Evolutionary conservation across 2,329 filamentous ascomycete genomes (phyloP).

Genomic region (Fusarium staphyleae): DNA sequence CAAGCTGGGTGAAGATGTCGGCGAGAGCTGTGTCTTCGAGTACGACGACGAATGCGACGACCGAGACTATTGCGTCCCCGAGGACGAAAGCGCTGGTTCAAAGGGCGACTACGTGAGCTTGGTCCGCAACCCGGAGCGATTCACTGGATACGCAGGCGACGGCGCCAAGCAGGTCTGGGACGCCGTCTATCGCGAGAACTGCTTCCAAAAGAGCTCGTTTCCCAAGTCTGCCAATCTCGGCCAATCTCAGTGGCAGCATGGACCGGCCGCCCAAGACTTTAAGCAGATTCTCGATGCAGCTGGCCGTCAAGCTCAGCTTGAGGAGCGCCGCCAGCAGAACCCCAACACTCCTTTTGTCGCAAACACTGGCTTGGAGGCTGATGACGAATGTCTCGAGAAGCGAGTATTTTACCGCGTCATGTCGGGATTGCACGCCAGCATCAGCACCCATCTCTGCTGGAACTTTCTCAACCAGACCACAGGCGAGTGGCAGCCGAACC

Average conservation of each 20-base stretch:
- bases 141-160: conserved; percentile 89
- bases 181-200: conserved; percentile 96
- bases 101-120: conserved; percentile 98
- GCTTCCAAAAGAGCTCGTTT: conserved; percentile 77
- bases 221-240: conserved; percentile 65
- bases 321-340: conserved; percentile 54
- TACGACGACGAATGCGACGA: conserved; percentile 98
- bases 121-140: conserved; percentile 90
- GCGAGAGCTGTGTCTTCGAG: conserved; percentile 95
- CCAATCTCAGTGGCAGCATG: conserved; percentile 50
- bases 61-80: conserved; percentile 93
- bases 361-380: conserved; percentile 73
- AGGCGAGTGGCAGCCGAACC: conserved; percentile 89
- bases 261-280: conserved; percentile 66
- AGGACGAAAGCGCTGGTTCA: conserved; percentile 84
- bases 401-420: conserved; percentile 97
- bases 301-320: conserved; percentile 66
- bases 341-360: conserved; percentile 67
- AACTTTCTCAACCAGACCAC: conserved; percentile 96
- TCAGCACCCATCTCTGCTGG: conserved; percentile 95
- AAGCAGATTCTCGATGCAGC: conserved; percentile 66
- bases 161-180: conserved; percentile 93
- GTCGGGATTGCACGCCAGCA: conserved; percentile 97
- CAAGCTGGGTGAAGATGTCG: conserved; percentile 82
- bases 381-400: conserved; percentile 96